Conservation (phyloP, 495 filamentous ascomycete genomes). For the Penicillium paradoxum region DNA sequence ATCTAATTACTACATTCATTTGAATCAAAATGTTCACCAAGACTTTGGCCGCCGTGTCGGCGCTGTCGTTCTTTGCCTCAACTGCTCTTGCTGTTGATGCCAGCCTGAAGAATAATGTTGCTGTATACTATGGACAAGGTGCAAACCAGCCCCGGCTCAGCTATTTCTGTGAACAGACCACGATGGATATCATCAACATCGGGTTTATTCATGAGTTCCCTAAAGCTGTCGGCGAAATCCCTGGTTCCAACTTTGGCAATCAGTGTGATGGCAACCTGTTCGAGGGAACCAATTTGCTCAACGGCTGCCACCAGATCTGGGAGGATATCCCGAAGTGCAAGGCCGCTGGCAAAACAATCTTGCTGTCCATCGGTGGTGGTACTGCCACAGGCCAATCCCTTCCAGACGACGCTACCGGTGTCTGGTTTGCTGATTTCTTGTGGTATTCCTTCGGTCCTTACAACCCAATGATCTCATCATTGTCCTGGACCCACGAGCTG, state of each 20-base stretch:
- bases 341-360: conserved; percentile 56
- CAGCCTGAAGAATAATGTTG: conserved; percentile 51
- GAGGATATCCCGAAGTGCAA: conserved; percentile 65
- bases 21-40: conserved; percentile 31
- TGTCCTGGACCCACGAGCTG: background rate
- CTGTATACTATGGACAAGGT: conserved; percentile 61
- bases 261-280: conserved; percentile 53
- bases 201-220: conserved; percentile 65
- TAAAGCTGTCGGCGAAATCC: conserved; percentile 46
- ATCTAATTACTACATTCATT: conserved; percentile 19
- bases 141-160: conserved; percentile 40
- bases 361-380: conserved; percentile 62
- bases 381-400: conserved; percentile 37
- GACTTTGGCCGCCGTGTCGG: conserved; percentile 23
- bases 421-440: conserved; percentile 53
- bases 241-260: conserved; percentile 63
- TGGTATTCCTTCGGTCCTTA: conserved; percentile 61
- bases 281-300: conserved; percentile 33
- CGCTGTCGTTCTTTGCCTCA: conserved; percentile 27
- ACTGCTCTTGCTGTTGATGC: conserved; percentile 45
- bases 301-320: conserved; percentile 47
- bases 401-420: conserved; percentile 25
- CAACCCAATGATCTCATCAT: background rate
- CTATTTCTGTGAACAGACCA: conserved; percentile 53
- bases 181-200: conserved; percentile 62